Conservation (phyloP, 805 yeast genomes). For the Phaffomyces opuntiae region DNA sequence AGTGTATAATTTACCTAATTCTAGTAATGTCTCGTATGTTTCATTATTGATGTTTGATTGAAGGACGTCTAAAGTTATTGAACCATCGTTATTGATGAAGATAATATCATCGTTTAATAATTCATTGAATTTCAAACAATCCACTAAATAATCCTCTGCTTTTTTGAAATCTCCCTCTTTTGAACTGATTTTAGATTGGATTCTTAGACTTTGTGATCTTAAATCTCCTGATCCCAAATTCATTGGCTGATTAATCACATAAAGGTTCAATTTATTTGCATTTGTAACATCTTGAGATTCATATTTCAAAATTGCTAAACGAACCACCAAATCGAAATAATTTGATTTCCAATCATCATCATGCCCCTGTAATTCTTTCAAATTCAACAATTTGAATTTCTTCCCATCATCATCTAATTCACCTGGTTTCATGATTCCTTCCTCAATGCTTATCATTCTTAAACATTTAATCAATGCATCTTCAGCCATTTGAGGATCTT, state of each 20-base stretch:
- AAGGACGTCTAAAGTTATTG: conserved; percentile 8
- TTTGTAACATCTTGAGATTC: conserved; percentile 21
- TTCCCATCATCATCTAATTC: conserved; percentile 8
- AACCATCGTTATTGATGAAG: conserved; percentile 13
- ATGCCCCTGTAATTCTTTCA: conserved; percentile 20
- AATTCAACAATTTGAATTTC: conserved; percentile 18
- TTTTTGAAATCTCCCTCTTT: conserved; percentile 13
- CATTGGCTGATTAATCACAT: conserved; percentile 26
- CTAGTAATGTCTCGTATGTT: conserved; percentile 18
- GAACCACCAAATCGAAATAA: conserved; percentile 32
- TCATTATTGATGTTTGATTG: conserved; percentile 17
- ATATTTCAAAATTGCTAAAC: conserved; percentile 31
- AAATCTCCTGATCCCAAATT: conserved; percentile 21
- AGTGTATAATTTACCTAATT: conserved; percentile 20
- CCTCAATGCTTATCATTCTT: conserved; percentile 24
- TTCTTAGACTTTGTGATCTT: conserved; percentile 26
- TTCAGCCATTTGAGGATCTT: conserved; percentile 29
- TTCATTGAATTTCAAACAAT: conserved; percentile 23
- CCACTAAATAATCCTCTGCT: conserved; percentile 25
- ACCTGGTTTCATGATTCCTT: conserved; percentile 19
- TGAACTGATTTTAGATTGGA: conserved; percentile 28
- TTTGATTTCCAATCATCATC: conserved; percentile 25
- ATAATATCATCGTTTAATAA: conserved; percentile 14
- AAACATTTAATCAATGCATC: conserved; percentile 26
- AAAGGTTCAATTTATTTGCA: conserved; percentile 21